Base-by-base conservation (phyloP, 2,329 filamentous ascomycete genomes). In the Fusarium duplospermum region DNA sequence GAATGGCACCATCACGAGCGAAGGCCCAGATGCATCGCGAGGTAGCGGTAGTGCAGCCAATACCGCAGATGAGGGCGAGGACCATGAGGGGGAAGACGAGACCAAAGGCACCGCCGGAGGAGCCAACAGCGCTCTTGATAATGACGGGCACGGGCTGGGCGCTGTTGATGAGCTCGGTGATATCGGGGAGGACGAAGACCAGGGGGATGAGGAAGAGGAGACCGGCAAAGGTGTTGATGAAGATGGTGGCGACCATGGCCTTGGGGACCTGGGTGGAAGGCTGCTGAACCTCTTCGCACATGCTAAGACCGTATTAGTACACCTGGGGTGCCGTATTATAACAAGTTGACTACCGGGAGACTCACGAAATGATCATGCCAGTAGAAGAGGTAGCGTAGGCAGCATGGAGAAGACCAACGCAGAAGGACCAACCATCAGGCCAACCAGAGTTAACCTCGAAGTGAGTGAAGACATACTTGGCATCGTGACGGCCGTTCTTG, bases 341-440 rank as follows among this genome's bases (percentile, higher is more conserved):
- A n/a, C 29, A 4, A 7, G 3, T 14, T 14, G 45, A n/a, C 3
- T 20, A 14, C 11, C 36, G 33, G 38, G 6, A 18, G 11, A 86
- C 90, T 86, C 84, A 92, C 90, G 90, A 93, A 80, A 94, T 92
- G 68, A 94, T 92, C 93, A 94, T 94, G 82, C 93, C 93, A 0
- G 92, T 94, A 18, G 92, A 93, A 5, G 92, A 94, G 16, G 92
- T 93, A 54, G 91, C 92, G 78, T 94, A 94, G 71, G 90, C 92
- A 59, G 91, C 92, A 77, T 93, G 92, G 22, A 94, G 85, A 31
- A 94, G 86, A 79, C 92, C 92, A 68, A 94, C 90, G 79, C 89
- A 91, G 84, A 93, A 94, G 5, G 92, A 91, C 92, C 92, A 94
- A 77, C 92, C 92, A 47, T 87, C 84, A 5, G 86, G 84, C 92